Base-by-base conservation (phyloP, 176 grass and related monocot genomes). In the Paspalum vaginatum region DNA sequence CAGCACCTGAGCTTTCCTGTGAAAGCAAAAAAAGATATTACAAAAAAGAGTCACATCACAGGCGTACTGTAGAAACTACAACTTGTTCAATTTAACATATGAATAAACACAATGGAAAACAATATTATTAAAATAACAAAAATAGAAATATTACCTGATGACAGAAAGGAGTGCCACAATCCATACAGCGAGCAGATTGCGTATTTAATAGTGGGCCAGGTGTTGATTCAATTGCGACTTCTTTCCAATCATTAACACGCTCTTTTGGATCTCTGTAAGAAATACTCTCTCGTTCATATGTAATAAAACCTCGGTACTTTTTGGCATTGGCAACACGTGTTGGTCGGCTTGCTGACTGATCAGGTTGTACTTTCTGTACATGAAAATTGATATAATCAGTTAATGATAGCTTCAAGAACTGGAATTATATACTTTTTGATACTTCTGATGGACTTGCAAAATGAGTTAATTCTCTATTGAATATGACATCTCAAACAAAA, bases 81-180 rank as follows among this genome's bases (percentile, higher is more conserved):
- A 49, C 66, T 60, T 52, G 10, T 58, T 65, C 8, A 72, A 57
- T 78, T 78, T 18, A 16, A 52, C 45, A 74, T 50, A 18, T 61
- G 11, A 53, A 88, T 75, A 37, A 55, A 65, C 4, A 78, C 3
- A 1, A 76, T 46, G 52, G 47, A 66, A 77, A 25, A n/a, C 48
- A 32, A 78, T 40, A 12, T 46, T 40, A 24, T 12, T 59, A 85
- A 45, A 20, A 25, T 44, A 32, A 69, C 4, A 72, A 56, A 80
- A 84, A 44, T 6, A 72, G 3, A 58, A 47, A 66, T 8, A 26
- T 84, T 66, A 95, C 96, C 92, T 99, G 96, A 90, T 99, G 96
- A 86, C 96, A 99, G 68, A 95, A 99, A 61, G 96, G 96, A 87
- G 96, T 99, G 27, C 96, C 96, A 83, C 96, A 99, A 78, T 99